Evolutionary conservation across 805 yeast species (phyloP).

Genomic region (Clavispora santaluciae): DNA sequence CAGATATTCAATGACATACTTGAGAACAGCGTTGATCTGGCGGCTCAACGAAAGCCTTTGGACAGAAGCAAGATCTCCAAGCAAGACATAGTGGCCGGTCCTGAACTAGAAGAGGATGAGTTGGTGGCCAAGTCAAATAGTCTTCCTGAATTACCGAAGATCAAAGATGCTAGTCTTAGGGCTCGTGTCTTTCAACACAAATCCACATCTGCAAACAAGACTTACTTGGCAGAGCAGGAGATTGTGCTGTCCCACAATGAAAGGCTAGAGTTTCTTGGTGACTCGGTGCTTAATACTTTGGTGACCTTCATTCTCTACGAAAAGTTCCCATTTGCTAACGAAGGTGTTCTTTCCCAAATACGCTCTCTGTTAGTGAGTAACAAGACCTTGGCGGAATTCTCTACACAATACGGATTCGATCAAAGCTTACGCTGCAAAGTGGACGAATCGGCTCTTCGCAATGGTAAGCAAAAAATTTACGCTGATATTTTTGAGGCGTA

Average conservation of each 20-base stretch:
- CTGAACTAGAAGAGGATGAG: not conserved
- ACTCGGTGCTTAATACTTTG: constrained; percentile 71
- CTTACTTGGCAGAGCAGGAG: constrained; percentile 53
- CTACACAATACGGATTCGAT: constrained; percentile 63
- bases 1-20: constrained; percentile 52
- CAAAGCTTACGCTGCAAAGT: constrained; percentile 48
- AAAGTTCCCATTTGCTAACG: constrained; percentile 63
- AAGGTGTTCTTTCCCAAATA: constrained; percentile 73
- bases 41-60: constrained; percentile 1
- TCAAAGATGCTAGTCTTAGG: constrained; percentile 52
- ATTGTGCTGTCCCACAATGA: constrained; percentile 69
- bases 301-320: constrained; percentile 65
- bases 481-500: constrained; percentile 96
- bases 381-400: constrained; percentile 63
- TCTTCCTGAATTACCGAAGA: constrained; percentile 67
- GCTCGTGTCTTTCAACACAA: constrained; percentile 79
- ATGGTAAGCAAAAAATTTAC: constrained; percentile 61
- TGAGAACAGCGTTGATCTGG: constrained; percentile 30
- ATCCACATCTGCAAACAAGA: constrained; percentile 58
- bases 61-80: not conserved
- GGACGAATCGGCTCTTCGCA: constrained; percentile 39
- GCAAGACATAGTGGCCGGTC: not conserved
- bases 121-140: not conserved
- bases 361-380: constrained; percentile 73
- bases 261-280: constrained; percentile 87